These are phyloP conservation scores for Fragosphaeria purpurea DNA, from an alignment of 2,329 filamentous ascomycete genomes.

Conservation along the genomic window DNA sequence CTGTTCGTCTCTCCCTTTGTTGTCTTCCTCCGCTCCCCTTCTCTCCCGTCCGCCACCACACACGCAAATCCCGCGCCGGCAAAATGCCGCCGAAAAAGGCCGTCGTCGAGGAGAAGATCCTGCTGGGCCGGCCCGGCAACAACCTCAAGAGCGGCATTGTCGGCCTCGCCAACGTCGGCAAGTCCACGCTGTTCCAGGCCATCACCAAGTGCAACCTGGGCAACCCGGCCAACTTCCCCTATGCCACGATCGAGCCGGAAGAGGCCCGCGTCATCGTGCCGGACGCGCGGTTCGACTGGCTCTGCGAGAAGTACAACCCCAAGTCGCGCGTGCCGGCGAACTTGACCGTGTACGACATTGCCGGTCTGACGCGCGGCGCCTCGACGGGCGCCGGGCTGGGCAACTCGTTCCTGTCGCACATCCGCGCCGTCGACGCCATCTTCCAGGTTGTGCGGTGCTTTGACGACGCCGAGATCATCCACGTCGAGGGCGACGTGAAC, in stretches of 20 bases:
- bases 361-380: slow-evolving; percentile 87
- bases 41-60: slow-evolving; percentile 14
- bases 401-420: slow-evolving; percentile 97
- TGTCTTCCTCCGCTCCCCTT: not conserved
- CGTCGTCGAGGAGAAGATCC: slow-evolving; percentile 87
- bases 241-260: slow-evolving; percentile 97
- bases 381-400: slow-evolving; percentile 96
- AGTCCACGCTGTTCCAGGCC: slow-evolving; percentile 98
- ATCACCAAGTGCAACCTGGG: slow-evolving; percentile 96
- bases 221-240: slow-evolving; percentile 99
- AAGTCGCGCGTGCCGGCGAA: slow-evolving; percentile 96
- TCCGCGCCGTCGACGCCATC: slow-evolving; percentile 94
- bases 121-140: slow-evolving; percentile 92
- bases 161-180: slow-evolving; percentile 97
- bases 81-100: slow-evolving; percentile 93
- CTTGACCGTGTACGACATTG: slow-evolving; percentile 97
- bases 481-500: slow-evolving; percentile 98
- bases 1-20: slow-evolving; percentile 23
- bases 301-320: slow-evolving; percentile 92
- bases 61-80: slow-evolving; percentile 46
- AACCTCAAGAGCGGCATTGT: slow-evolving; percentile 99
- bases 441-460: slow-evolving; percentile 96
- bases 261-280: slow-evolving; percentile 96
- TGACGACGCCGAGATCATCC: slow-evolving; percentile 98
- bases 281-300: slow-evolving; percentile 92